Evolutionary conservation across 208 protist genomes (phyloP).

Genomic region (Leishmania arabica): DNA sequence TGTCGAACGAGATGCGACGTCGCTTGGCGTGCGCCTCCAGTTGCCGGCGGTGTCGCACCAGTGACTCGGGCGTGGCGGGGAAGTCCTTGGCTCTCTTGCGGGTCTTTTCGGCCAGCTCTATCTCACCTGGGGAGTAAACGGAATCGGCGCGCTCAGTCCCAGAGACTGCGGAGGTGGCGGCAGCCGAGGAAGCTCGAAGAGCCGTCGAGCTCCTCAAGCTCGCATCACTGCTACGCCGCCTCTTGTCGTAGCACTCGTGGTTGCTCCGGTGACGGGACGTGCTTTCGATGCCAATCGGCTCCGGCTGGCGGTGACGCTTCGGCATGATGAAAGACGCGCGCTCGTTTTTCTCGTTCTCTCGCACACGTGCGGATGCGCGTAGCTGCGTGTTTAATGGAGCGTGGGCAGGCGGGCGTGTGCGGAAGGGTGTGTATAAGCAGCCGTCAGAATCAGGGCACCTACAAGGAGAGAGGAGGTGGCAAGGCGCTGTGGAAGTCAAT

Average conservation of each 20-base stretch:
- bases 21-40: slow-evolving; percentile 25
- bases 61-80: slow-evolving; percentile 35
- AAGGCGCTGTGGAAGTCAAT: neutral
- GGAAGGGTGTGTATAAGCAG: neutral
- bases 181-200: neutral
- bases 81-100: slow-evolving; percentile 25
- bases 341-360: neutral
- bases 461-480: neutral
- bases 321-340: slow-evolving; percentile 39
- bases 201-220: neutral
- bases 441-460: neutral
- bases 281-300: slow-evolving; percentile 45
- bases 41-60: slow-evolving; percentile 19
- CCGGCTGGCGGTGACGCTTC: slow-evolving; percentile 78
- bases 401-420: neutral
- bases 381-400: neutral
- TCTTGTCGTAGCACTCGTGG: neutral
- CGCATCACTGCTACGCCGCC: neutral
- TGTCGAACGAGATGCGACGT: slow-evolving; percentile 20
- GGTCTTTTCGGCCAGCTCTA: slow-evolving; percentile 20
- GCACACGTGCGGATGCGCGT: neutral
- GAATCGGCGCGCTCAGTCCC: neutral
- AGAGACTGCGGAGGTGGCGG: neutral
- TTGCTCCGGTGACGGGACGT: slow-evolving; percentile 13
- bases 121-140: slow-evolving; percentile 29